A percentile compares a stretch with the other conserved stretches of the same genome.
Evolutionary conservation across 2,329 filamentous ascomycete genomes (phyloP).

Genomic region (Paraphoma sp.): DNA sequence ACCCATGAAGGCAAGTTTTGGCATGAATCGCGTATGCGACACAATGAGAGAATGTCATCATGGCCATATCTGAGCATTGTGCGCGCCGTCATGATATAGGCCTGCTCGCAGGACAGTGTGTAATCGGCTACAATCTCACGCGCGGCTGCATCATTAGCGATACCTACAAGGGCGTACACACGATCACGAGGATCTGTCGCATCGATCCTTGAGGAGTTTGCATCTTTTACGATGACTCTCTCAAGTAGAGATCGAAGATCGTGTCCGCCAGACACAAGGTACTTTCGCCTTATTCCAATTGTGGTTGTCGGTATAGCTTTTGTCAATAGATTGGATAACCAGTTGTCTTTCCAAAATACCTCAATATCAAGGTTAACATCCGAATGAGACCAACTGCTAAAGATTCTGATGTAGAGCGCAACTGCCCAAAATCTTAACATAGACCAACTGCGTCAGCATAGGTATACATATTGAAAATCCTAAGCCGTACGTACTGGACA

Average conservation of each 20-base stretch:
- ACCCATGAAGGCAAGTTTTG: constrained; percentile 18
- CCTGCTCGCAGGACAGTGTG: constrained; percentile 7
- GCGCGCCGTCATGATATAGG: constrained; percentile 12
- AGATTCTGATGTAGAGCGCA: constrained; percentile 4
- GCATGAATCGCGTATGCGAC: constrained; percentile 1
- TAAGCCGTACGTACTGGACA: not conserved
- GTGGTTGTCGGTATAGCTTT: constrained; percentile 7
- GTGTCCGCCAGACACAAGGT: constrained; percentile 2
- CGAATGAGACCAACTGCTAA: not conserved
- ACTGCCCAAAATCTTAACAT: constrained; percentile 6
- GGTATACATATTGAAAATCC: not conserved
- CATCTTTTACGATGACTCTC: constrained; percentile 5
- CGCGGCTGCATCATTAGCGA: constrained; percentile 12
- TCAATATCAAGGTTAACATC: not conserved
- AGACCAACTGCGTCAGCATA: not conserved
- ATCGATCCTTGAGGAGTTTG: not conserved
- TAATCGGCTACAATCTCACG: constrained; percentile 16
- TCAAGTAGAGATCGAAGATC: constrained; percentile 8
- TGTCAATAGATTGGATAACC: not conserved
- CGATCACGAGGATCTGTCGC: constrained; percentile 16
- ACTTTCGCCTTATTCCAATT: constrained; percentile 10
- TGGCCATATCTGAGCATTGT: constrained; percentile 11
- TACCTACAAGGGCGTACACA: constrained; percentile 18
- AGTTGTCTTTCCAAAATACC: constrained; percentile 1
- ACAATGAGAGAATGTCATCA: constrained; percentile 2